These are phyloP conservation scores for Ceratobasidium sp. DNA, from an alignment of 1,284 basidiomycete genomes.

Conservation along the genomic window DNA sequence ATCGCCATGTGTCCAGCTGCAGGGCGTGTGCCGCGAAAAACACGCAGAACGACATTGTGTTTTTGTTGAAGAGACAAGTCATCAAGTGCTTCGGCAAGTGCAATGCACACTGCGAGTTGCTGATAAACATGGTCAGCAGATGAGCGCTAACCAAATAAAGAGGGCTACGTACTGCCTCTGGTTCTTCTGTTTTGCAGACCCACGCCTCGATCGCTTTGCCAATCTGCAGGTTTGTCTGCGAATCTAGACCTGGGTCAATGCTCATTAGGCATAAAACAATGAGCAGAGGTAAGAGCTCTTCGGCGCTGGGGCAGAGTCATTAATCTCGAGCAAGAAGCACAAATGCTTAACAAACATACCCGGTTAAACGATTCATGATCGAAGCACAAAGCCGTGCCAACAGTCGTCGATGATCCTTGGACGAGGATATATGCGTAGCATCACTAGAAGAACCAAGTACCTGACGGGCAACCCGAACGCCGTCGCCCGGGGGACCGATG, in stretches of 20 bases:
- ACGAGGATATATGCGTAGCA: too few relatives aligned
- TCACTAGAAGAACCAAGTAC: neutral
- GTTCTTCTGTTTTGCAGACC: slow-evolving; percentile 11
- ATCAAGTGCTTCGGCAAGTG: neutral
- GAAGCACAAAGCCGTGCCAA: neutral
- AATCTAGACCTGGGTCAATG: slow-evolving; percentile 11
- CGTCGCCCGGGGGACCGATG: slow-evolving; percentile 10
- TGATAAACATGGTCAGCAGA: neutral
- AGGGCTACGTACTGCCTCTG: slow-evolving; percentile 1
- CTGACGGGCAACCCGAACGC: slow-evolving; percentile 1
- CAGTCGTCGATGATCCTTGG: neutral
- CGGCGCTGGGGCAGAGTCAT: neutral
- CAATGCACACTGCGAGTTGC: slow-evolving; percentile 5
- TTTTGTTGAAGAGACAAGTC: slow-evolving; percentile 22
- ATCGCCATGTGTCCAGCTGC: neutral
- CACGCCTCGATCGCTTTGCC: slow-evolving; percentile 1
- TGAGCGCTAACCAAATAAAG: neutral
- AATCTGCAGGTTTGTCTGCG: slow-evolving; percentile 3
- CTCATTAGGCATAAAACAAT: neutral
- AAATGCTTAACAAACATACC: neutral
- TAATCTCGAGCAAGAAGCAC: neutral
- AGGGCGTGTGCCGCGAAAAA: slow-evolving; percentile 16
- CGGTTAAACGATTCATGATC: neutral
- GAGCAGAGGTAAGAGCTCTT: slow-evolving; percentile 8
- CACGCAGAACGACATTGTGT: slow-evolving; percentile 7